Percentiles rank a stretch among this genome's conserved stretches.
phyloP scores from a whole-genome alignment of 1,139 yeast species.

The Lodderomyces pseudojiufengensis region DNA sequence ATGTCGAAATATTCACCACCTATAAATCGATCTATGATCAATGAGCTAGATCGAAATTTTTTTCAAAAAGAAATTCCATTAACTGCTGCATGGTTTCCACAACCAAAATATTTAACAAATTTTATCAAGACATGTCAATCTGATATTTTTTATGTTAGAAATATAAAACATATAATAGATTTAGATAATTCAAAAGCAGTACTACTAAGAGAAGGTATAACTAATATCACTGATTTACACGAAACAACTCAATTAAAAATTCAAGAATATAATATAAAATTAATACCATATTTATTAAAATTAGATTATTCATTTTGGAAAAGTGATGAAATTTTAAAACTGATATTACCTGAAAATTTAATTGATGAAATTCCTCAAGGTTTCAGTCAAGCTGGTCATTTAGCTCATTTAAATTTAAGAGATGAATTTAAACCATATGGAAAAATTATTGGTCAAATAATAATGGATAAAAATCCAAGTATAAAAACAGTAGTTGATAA shows the following conservation, averaged over 20 bases:
- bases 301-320: constrained; percentile 82
- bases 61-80: constrained; percentile 56
- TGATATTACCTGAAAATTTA: constrained; percentile 71
- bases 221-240: constrained; percentile 29
- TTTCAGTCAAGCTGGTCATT: constrained; percentile 91
- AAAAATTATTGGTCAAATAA: constrained; percentile 78
- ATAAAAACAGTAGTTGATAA: constrained; percentile 94
- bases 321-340: constrained; percentile 75
- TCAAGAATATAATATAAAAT: constrained; percentile 40
- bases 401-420: constrained; percentile 86
- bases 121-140: constrained; percentile 51
- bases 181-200: constrained; percentile 56
- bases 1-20: constrained; percentile 57
- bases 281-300: constrained; percentile 52
- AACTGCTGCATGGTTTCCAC: constrained; percentile 65
- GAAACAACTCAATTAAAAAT: constrained; percentile 42
- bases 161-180: constrained; percentile 62
- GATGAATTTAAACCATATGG: constrained; percentile 86
- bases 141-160: constrained; percentile 60
- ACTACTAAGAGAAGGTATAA: constrained; percentile 37
- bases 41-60: constrained; percentile 56
- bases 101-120: constrained; percentile 57
- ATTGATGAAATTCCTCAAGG: constrained; percentile 82
- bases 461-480: constrained; percentile 77
- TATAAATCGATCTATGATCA: constrained; percentile 56